These are phyloP conservation scores for Epichloe glyceriae DNA, from an alignment of 2,329 filamentous ascomycete genomes.

Conservation along the genomic window DNA sequence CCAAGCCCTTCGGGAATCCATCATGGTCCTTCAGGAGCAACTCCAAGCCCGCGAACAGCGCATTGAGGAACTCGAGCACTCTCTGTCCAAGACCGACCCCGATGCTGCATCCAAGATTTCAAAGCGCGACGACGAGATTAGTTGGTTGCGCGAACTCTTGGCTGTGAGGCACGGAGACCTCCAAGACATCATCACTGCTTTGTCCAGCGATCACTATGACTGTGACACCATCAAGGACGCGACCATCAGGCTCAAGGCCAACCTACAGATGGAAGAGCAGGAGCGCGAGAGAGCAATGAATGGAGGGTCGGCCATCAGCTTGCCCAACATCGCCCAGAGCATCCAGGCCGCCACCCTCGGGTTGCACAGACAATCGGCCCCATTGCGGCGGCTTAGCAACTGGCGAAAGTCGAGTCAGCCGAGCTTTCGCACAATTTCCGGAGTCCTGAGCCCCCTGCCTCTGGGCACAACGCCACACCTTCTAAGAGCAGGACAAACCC, in stretches of 20 bases:
- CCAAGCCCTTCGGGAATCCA: constrained; percentile 88
- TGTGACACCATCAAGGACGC: constrained; percentile 73
- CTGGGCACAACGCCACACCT: constrained; percentile 38
- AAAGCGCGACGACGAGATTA: constrained; percentile 87
- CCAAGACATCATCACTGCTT: constrained; percentile 73
- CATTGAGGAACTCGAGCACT: constrained; percentile 75
- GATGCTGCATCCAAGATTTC: constrained; percentile 72
- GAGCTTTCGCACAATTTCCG: constrained; percentile 34
- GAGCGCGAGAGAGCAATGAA: constrained; percentile 78
- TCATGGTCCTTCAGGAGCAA: constrained; percentile 92
- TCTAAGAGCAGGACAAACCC: constrained; percentile 44
- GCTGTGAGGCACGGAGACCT: constrained; percentile 84
- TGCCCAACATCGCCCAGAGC: constrained; percentile 66
- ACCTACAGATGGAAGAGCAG: constrained; percentile 95
- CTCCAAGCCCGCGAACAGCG: constrained; percentile 83
- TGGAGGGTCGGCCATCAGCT: constrained; percentile 49
- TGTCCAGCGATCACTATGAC: constrained; percentile 65
- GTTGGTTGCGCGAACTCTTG: constrained; percentile 86
- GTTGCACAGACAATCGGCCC: constrained; percentile 71
- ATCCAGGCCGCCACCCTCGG: constrained; percentile 65
- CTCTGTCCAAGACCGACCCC: constrained; percentile 55
- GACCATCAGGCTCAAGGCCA: constrained; percentile 83
- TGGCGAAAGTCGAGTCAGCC: constrained; percentile 64
- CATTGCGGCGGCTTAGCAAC: constrained; percentile 81
- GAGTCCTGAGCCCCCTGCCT: constrained; percentile 31